Evolutionary conservation across 768 basidiomycete species (phyloP).

Genomic region (Paxillus rubicundulus): DNA sequence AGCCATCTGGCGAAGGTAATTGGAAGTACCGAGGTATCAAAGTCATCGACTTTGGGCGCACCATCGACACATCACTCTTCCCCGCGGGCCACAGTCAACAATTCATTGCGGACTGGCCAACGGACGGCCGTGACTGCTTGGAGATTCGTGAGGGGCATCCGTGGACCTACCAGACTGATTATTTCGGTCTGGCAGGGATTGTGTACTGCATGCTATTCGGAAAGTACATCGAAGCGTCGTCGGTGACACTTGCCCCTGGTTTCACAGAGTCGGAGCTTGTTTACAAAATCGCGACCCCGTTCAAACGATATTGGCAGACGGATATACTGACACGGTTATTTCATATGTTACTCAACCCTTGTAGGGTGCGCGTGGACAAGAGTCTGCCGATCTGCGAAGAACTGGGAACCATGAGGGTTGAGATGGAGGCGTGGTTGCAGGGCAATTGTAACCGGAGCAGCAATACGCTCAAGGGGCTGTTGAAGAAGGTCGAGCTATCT

Average conservation of each 20-base stretch:
- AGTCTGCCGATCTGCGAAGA: slow-evolving; percentile 72
- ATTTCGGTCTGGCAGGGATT: slow-evolving; percentile 92
- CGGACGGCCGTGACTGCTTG: slow-evolving; percentile 88
- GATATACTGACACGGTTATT: slow-evolving; percentile 85
- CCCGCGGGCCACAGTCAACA: slow-evolving; percentile 61
- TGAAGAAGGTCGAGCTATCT: slow-evolving; percentile 78
- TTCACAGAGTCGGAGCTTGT: slow-evolving; percentile 34
- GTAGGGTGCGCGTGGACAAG: slow-evolving; percentile 51
- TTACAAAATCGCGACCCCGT: slow-evolving; percentile 70
- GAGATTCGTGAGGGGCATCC: slow-evolving; percentile 81
- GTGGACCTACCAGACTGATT: slow-evolving; percentile 97
- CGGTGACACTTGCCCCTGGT: slow-evolving; percentile 40
- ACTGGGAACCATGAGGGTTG: slow-evolving; percentile 57
- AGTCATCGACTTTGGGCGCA: slow-evolving; percentile 96
- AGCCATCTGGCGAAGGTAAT: slow-evolving; percentile 73
- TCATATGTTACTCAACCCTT: slow-evolving; percentile 83
- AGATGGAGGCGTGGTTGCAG: slow-evolving; percentile 89
- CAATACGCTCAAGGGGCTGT: slow-evolving; percentile 72
- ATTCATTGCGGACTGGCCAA: slow-evolving; percentile 85
- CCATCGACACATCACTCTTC: slow-evolving; percentile 83
- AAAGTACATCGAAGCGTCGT: slow-evolving; percentile 83
- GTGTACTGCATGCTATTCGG: slow-evolving; percentile 96
- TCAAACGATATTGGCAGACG: slow-evolving; percentile 94
- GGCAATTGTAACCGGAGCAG: slow-evolving; percentile 84
- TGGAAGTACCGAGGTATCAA: slow-evolving; percentile 89